A percentile compares a stretch with the other conserved stretches of the same genome.
These are phyloP conservation scores for Marchantia polymorpha DNA, from an alignment of 225 moss, liverwort and hornwort species.

Conservation along the genomic window DNA sequence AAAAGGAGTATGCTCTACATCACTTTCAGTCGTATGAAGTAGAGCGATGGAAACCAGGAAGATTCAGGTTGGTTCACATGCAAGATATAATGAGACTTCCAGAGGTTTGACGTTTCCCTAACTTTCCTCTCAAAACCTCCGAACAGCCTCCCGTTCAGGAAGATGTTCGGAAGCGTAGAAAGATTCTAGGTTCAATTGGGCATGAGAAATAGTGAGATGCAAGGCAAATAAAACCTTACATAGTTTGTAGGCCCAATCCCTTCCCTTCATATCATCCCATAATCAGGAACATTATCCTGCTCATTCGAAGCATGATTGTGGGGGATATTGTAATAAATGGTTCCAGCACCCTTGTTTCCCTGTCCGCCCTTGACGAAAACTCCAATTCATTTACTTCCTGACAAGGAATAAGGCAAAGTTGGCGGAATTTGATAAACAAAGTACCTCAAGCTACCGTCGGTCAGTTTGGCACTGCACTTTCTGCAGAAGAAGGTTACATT, in stretches of 20 bases:
- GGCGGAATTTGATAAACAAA: neutral
- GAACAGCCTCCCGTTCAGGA: neutral
- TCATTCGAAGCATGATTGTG: no score
- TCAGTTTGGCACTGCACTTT: slow-evolving; percentile 62
- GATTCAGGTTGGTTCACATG: neutral
- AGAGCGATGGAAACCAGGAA: no score
- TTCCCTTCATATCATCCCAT: neutral
- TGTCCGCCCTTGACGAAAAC: no score
- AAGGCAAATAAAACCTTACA: neutral
- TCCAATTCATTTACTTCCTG: neutral
- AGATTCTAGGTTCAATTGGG: neutral
- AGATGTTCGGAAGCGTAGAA: neutral
- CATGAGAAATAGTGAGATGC: neutral
- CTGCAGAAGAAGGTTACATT: slow-evolving; percentile 64
- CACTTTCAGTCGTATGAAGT: no score
- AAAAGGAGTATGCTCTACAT: neutral
- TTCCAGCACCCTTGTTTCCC: no score
- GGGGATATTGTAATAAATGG: no score
- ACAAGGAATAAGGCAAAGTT: neutral
- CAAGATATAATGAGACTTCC: neutral
- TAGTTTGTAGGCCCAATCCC: neutral
- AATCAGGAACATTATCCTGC: no score
- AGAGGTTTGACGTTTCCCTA: neutral
- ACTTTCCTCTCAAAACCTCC: neutral
- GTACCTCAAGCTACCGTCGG: slow-evolving; percentile 59